Percentiles rank a stretch among this genome's conserved stretches.
Evolutionary conservation across 257 asterid species (phyloP).

Genomic region (Buddleja alternifolia): DNA sequence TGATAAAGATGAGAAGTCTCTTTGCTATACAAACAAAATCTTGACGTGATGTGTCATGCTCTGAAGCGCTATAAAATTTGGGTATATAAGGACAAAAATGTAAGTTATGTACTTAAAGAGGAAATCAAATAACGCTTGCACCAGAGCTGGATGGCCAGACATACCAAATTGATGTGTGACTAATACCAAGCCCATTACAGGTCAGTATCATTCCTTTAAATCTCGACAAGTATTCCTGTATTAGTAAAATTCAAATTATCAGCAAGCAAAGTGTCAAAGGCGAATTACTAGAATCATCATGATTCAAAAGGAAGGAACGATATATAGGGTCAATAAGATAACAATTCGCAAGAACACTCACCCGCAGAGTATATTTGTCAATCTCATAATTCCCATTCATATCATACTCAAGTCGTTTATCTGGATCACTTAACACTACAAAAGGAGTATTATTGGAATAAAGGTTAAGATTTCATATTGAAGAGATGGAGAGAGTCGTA

Average conservation of each 20-base stretch:
- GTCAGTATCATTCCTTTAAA: constrained; percentile 77
- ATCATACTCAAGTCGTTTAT: constrained; percentile 67
- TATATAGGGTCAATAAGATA: neutral
- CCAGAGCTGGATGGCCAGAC: constrained; percentile 21
- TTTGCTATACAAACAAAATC: too few species aligned
- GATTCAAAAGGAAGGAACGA: neutral
- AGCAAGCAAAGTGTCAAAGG: constrained; percentile 25
- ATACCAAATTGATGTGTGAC: constrained; percentile 54
- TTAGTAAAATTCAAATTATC: constrained; percentile 22
- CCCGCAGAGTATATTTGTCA: constrained; percentile 63
- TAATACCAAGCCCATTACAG: constrained; percentile 73
- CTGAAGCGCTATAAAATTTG: neutral
- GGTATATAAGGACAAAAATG: neutral
- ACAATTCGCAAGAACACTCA: constrained; percentile 31
- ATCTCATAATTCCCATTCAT: constrained; percentile 63
- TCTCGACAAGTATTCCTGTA: constrained; percentile 69
- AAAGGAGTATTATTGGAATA: constrained; percentile 14
- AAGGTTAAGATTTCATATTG: constrained; percentile 20
- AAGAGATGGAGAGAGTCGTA: constrained; percentile 4
- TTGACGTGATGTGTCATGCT: neutral
- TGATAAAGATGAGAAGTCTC: neutral
- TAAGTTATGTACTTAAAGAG: constrained; percentile 6
- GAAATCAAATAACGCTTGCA: constrained; percentile 19
- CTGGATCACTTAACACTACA: constrained; percentile 73
- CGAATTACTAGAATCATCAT: constrained; percentile 5